Percentiles rank a stretch among this genome's conserved stretches.
phyloP scores from a whole-genome alignment of 257 asterid genomes.

The Capsicum chinense region DNA sequence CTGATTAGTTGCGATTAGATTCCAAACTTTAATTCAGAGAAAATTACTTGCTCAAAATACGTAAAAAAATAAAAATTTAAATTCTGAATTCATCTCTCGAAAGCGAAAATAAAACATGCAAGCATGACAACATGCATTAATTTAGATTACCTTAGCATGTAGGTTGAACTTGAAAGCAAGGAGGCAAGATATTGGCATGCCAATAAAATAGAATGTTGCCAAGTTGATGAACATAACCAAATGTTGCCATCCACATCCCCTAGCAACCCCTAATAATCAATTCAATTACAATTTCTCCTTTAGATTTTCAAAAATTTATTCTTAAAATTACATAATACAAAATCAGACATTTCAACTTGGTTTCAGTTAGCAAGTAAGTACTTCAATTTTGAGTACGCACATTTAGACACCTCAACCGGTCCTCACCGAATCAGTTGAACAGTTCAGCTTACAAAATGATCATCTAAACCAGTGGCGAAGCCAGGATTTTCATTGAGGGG shows the following conservation, averaged over 20 bases:
- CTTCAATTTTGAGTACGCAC: neutral
- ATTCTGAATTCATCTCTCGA: neutral
- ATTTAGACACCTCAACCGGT: neutral
- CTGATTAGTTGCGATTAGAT: no score
- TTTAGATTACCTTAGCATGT: constrained; percentile 54
- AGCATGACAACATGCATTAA: neutral
- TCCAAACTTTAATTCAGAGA: no score
- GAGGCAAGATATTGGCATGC: constrained; percentile 61
- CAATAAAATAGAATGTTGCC: constrained; percentile 64
- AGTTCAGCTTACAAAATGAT: neutral
- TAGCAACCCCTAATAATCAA: constrained; percentile 66
- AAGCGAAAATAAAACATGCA: no score
- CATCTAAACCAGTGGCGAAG: no score
- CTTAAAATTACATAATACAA: neutral
- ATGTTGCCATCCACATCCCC: constrained; percentile 88
- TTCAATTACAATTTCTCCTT: neutral
- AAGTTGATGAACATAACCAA: constrained; percentile 59
- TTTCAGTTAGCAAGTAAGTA: neutral
- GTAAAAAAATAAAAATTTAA: neutral
- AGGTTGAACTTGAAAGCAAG: constrained; percentile 62
- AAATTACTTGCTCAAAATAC: neutral
- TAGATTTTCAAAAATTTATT: no score
- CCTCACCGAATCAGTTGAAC: neutral
- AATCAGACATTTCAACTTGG: neutral
- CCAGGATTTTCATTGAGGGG: no score